Base-by-base conservation (phyloP, 2,329 filamentous ascomycete species). In the Knoxdaviesia proteae region DNA sequence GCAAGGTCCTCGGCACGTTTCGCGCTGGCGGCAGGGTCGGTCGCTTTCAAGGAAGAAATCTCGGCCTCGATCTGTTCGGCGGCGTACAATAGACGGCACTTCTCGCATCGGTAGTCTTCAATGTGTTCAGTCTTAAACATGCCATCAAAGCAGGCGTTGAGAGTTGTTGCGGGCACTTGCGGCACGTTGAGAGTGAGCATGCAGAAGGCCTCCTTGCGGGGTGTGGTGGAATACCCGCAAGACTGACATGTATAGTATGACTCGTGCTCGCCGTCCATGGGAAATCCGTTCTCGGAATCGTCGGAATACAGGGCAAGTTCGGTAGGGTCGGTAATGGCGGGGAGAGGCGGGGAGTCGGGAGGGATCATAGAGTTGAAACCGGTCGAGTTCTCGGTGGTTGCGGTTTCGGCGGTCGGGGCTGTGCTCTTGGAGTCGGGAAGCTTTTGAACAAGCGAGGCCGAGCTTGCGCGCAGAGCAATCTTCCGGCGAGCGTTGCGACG, bases 41-140 rank as follows among this genome's bases (percentile, higher is more conserved):
- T 65, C 0, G 72, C 71, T 29, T 57, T 65, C 4, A 71, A 65
- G 44, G 62, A 69, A 34, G 63, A 58, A 34, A 79, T 55, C 48
- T 84, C 75, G 6, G 65, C 61, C 47, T 73, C 63, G 48, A 84
- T 71, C 41, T 69, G 59, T 32, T 75, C 65, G 42, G 83, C 62
- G 4, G 86, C 86, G 56, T 94, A 81, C 38, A 83, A 61, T n/a
- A 98, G 67, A 29, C 86, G 76, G 55, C 90, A 98, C 60, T 77
- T 82, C 52, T 94, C 90, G 61, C 90, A 98, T 51, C 83, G 87
- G 65, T 92, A 98, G 56, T 94, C 90, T 48, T 96, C 88, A 49
- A 98, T 94, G 56, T 86, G 80, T 58, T 98, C 90, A 0, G 84
- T 84, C 60, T 94, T 94, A 50, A 98, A 78, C 59, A 94, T 79